A percentile compares a stretch with the other conserved stretches of the same genome.
Conservation (phyloP, 2,329 filamentous ascomycete genomes). For the Zymoseptoria ardabiliae region DNA sequence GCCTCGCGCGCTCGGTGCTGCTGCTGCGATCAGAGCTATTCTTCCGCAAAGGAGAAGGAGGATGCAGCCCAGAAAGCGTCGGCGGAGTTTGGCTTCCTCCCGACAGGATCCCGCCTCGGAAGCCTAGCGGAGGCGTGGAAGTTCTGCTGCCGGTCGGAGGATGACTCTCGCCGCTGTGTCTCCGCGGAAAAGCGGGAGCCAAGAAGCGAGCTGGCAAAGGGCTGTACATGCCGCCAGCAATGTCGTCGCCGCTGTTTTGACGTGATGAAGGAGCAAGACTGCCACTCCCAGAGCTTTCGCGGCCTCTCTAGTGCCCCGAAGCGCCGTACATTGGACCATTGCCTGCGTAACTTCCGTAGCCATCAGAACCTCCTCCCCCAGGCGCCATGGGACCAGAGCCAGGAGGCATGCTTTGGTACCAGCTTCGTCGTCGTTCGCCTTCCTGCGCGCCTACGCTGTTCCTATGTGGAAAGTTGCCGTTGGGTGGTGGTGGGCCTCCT, state of each 20-base stretch:
- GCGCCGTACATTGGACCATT: conserved; percentile 9
- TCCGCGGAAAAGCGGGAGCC: not conserved
- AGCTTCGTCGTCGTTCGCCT: conserved; percentile 17
- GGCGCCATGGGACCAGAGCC: conserved; percentile 5
- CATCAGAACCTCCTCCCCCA: conserved; percentile 16
- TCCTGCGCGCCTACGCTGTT: conserved; percentile 7
- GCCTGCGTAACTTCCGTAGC: conserved; percentile 17
- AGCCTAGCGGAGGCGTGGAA: not conserved
- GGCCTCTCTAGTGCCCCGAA: conserved; percentile 14
- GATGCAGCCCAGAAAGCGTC: not conserved
- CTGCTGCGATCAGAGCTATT: conserved; percentile 3
- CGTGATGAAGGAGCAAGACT: not conserved
- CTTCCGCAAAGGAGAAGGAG: not conserved
- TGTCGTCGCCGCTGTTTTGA: not conserved
- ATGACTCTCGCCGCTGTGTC: not conserved
- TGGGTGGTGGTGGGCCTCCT: conserved; percentile 4
- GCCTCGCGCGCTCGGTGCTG: conserved; percentile 2
- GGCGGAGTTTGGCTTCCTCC: not conserved
- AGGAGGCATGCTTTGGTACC: conserved; percentile 12
- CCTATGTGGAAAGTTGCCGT: conserved; percentile 1
- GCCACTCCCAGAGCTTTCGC: not conserved
- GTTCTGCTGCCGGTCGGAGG: not conserved
- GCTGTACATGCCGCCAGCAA: not conserved
- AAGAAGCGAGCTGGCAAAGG: not conserved
- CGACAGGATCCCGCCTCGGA: not conserved